Evolutionary conservation across 495 filamentous ascomycete genomes (phyloP).

Genomic region (Talaromyces stipitatus): DNA sequence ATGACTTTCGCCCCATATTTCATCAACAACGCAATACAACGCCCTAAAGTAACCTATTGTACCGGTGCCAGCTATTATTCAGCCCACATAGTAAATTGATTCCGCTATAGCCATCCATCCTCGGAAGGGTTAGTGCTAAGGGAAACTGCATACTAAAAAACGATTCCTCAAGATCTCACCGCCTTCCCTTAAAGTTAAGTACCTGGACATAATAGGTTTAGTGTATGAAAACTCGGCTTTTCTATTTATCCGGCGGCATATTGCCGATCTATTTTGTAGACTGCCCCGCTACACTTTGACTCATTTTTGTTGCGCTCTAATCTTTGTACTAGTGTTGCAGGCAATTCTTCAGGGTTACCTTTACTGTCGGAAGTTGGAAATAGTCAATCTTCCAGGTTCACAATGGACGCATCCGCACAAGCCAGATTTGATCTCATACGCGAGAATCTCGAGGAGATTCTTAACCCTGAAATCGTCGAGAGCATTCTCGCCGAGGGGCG

Average conservation of each 20-base stretch:
- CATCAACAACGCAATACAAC: no score
- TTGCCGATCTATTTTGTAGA: neutral
- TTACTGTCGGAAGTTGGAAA: neutral
- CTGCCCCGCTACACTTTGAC: neutral
- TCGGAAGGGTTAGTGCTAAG: no score
- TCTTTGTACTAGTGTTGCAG: no score
- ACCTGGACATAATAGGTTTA: neutral
- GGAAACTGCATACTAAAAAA: no score
- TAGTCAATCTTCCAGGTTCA: neutral
- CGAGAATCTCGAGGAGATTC: constrained; percentile 72
- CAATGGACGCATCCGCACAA: constrained; percentile 12
- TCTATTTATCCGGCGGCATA: neutral
- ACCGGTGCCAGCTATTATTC: no score
- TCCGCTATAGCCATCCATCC: no score
- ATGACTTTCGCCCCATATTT: no score
- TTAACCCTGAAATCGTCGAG: constrained; percentile 83
- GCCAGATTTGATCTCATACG: constrained; percentile 61
- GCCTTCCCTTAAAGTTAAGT: neutral
- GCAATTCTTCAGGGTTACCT: no score
- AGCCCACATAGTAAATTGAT: no score
- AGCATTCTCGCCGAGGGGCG: constrained; percentile 61
- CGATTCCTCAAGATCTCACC: no score
- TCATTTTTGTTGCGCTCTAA: neutral
- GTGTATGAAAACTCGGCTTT: neutral
- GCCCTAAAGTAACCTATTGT: no score